phyloP scores from a whole-genome alignment of 306 rosid species.

The Vigna reflexopilosa region DNA sequence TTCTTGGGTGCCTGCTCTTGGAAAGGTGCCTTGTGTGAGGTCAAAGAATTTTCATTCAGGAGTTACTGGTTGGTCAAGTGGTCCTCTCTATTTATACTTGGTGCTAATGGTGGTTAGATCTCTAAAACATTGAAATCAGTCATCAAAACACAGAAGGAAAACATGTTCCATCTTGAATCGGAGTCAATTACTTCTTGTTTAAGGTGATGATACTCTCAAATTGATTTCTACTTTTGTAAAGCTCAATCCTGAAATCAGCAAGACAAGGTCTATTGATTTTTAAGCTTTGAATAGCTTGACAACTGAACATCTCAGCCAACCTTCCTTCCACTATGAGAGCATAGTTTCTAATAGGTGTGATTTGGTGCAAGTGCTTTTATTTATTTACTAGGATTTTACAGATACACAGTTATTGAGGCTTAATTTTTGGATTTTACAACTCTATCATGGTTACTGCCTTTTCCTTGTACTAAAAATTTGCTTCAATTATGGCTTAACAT shows the following conservation, averaged over 20 bases:
- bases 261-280: background rate
- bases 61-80: background rate
- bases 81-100: background rate
- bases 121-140: background rate
- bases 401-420: background rate
- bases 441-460: background rate
- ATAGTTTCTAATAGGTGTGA: background rate
- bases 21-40: conserved; percentile 7
- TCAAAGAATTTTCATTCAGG: background rate
- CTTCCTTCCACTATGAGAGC: background rate
- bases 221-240: conserved; percentile 6
- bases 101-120: conserved; percentile 4
- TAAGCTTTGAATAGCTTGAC: conserved; percentile 1
- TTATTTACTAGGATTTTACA: background rate
- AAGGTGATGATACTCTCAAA: background rate
- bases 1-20: conserved; percentile 15
- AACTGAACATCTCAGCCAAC: background rate
- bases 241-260: background rate
- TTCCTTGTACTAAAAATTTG: background rate
- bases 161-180: conserved; percentile 2
- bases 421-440: conserved; percentile 3
- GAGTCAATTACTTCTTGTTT: conserved; percentile 12
- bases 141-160: background rate
- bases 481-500: background rate
- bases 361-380: conserved; percentile 7